phyloP scores from a whole-genome alignment of 257 asterid genomes.

The Anisodus acutangulus region DNA sequence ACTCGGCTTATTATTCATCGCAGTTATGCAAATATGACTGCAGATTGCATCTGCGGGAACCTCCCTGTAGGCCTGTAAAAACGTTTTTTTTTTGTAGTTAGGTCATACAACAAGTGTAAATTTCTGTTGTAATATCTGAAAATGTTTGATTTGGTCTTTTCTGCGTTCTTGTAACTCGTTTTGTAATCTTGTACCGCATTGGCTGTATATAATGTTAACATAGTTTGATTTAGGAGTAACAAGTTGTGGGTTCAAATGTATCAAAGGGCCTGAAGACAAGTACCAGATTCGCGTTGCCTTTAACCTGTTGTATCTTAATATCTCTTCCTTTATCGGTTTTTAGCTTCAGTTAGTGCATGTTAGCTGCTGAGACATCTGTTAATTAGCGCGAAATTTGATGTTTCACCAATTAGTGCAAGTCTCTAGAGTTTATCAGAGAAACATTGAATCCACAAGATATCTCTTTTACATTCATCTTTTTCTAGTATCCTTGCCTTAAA shows the following conservation, averaged over 20 bases:
- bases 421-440: too few species aligned
- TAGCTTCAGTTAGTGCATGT: constrained; percentile 1
- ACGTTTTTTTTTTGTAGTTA: not conserved
- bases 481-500: too few species aligned
- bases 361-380: not conserved
- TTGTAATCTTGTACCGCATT: not conserved
- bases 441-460: not conserved
- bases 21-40: not conserved
- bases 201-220: not conserved
- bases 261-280: not conserved
- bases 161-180: not conserved
- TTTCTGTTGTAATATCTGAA: constrained; percentile 22
- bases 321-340: not conserved
- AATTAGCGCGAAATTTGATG: not conserved
- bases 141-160: not conserved
- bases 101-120: constrained; percentile 25
- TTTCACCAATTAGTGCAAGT: not conserved
- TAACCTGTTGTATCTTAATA: not conserved
- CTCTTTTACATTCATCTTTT: constrained; percentile 1
- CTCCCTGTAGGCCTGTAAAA: constrained; percentile 22
- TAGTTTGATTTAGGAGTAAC: constrained; percentile 1
- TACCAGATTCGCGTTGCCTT: not conserved
- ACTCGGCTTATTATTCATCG: constrained; percentile 31
- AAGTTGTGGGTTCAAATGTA: not conserved
- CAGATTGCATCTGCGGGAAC: constrained; percentile 14